Conservation (phyloP, 2,329 filamentous ascomycete genomes). For the Arthroderma uncinatum region DNA sequence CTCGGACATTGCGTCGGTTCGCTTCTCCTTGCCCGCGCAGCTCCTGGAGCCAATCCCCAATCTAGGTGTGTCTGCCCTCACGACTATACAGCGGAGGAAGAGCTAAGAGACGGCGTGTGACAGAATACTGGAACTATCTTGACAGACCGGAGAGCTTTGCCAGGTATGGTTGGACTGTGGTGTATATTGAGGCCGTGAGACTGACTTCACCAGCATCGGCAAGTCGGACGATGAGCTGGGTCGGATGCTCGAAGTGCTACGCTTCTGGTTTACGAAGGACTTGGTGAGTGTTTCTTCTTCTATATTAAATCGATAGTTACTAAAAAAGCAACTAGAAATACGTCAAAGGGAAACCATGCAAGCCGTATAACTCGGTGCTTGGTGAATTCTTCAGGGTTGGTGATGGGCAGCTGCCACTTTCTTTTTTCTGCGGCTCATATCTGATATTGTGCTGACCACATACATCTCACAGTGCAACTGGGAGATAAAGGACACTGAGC, state of each 20-base stretch:
- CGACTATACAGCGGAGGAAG: slow-evolving; percentile 6
- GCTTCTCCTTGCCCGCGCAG: slow-evolving; percentile 91
- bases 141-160: slow-evolving; percentile 87
- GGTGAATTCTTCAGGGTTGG: slow-evolving; percentile 92
- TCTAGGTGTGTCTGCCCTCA: slow-evolving; percentile 44
- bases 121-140: slow-evolving; percentile 97
- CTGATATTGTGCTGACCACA: slow-evolving; percentile 13
- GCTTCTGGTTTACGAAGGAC: slow-evolving; percentile 99
- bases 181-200: slow-evolving; percentile 21
- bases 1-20: slow-evolving; percentile 84
- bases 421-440: not conserved
- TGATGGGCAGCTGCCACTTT: slow-evolving; percentile 12
- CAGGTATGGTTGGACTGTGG: slow-evolving; percentile 34
- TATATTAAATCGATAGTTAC: not conserved
- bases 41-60: slow-evolving; percentile 93
- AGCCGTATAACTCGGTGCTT: slow-evolving; percentile 93
- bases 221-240: slow-evolving; percentile 85
- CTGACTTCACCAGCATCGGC: slow-evolving; percentile 50
- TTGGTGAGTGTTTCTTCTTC: slow-evolving; percentile 40
- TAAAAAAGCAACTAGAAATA: slow-evolving; percentile 56
- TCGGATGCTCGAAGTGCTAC: slow-evolving; percentile 85
- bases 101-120: slow-evolving; percentile 5
- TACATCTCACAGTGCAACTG: slow-evolving; percentile 63
- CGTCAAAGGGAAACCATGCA: slow-evolving; percentile 95
- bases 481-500: slow-evolving; percentile 73